Evolutionary conservation across 306 rosid genomes (phyloP).

Genomic region (Cicer yamashitae): DNA sequence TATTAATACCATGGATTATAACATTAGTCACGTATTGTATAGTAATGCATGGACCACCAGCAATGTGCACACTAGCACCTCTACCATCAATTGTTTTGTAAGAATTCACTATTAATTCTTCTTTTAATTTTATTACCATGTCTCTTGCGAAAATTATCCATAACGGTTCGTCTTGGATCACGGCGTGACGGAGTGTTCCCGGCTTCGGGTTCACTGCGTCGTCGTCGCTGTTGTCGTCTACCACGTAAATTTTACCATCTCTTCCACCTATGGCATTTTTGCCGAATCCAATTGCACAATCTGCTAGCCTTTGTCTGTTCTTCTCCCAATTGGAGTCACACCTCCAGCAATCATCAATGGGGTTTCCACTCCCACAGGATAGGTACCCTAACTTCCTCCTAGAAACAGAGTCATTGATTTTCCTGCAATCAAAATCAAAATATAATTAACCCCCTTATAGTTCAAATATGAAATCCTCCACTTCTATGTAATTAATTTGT

Average conservation of each 20-base stretch:
- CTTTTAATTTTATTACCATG: conserved; percentile 76
- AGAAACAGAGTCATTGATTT: conserved; percentile 60
- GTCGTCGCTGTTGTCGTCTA: conserved; percentile 65
- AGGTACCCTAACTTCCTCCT: conserved; percentile 83
- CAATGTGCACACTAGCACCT: conserved; percentile 89
- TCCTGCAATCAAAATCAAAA: conserved; percentile 43
- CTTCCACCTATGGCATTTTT: conserved; percentile 83
- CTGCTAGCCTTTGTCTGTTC: conserved; percentile 81
- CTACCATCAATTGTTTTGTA: conserved; percentile 91
- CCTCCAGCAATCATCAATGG: conserved; percentile 97
- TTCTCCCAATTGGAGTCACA: conserved; percentile 85
- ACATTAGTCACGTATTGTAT: conserved; percentile 83
- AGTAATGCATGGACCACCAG: conserved; percentile 96
- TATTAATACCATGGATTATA: conserved; percentile 78
- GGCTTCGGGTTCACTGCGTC: conserved; percentile 79
- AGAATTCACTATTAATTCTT: conserved; percentile 92
- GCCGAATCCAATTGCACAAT: conserved; percentile 93
- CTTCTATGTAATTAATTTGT: too few species aligned
- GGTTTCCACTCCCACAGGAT: conserved; percentile 86
- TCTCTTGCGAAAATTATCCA: conserved; percentile 89
- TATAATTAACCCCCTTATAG: too few species aligned
- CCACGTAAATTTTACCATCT: conserved; percentile 74
- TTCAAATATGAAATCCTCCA: too few species aligned
- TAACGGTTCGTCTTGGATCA: conserved; percentile 86
- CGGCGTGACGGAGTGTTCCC: conserved; percentile 83